Evolutionary conservation across 2,329 filamentous ascomycete species (phyloP).

Genomic region (Cryphonectria japonica): DNA sequence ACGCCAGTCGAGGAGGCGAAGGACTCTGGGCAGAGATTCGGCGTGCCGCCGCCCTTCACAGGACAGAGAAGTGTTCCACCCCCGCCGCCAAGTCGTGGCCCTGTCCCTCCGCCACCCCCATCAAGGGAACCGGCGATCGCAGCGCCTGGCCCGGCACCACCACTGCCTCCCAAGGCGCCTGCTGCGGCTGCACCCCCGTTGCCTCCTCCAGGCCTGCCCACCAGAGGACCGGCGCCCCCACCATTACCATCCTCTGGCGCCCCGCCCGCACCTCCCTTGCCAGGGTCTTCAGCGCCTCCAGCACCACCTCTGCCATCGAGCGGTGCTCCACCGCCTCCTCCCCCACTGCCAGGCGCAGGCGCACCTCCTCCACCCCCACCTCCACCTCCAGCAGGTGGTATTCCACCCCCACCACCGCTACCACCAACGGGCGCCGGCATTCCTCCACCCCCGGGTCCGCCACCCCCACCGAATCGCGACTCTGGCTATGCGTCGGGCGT

Average conservation of each 20-base stretch:
- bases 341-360: conserved; percentile 42
- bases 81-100: conserved; percentile 72
- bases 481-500: conserved; percentile 60
- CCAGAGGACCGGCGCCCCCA: conserved; percentile 42
- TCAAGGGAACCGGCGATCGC: conserved; percentile 42
- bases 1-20: conserved; percentile 70
- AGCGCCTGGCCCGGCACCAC: conserved; percentile 44
- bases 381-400: conserved; percentile 42
- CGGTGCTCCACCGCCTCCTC: conserved; percentile 43
- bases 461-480: conserved; percentile 61
- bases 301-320: conserved; percentile 43
- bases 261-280: conserved; percentile 43
- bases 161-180: conserved; percentile 54
- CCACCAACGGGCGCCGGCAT: conserved; percentile 40
- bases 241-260: conserved; percentile 36
- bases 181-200: conserved; percentile 50
- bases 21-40: conserved; percentile 63
- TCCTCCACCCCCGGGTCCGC: conserved; percentile 50
- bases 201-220: conserved; percentile 52
- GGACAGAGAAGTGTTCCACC: conserved; percentile 72
- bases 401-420: conserved; percentile 45
- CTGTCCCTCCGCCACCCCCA: conserved; percentile 73
- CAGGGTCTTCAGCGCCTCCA: conserved; percentile 37
- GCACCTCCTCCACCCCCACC: conserved; percentile 50
- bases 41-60: conserved; percentile 78